These are phyloP conservation scores for Kickxella alabastrina DNA, from an alignment of 192 early-diverging fungal species.

Conservation along the genomic window DNA sequence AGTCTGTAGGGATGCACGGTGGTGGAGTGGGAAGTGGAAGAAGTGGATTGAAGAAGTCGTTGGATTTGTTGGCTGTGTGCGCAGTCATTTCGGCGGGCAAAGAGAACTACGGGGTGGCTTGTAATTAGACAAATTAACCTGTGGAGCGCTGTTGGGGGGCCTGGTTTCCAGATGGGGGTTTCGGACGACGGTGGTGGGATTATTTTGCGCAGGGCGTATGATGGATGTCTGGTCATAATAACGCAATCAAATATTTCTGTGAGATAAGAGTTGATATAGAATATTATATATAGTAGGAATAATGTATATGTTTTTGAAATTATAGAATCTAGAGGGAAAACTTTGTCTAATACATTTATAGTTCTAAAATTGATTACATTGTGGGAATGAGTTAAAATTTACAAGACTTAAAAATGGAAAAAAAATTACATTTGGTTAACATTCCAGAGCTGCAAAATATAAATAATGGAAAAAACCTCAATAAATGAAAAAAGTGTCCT, in stretches of 20 bases:
- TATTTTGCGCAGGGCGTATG: conserved; percentile 31
- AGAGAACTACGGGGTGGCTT: conserved; percentile 32
- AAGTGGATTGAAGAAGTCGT: no score
- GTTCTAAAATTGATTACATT: neutral
- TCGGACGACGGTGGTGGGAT: conserved; percentile 13
- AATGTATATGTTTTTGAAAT: neutral
- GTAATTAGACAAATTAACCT: conserved; percentile 26
- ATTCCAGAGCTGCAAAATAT: no score
- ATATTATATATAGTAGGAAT: neutral
- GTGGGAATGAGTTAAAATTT: no score
- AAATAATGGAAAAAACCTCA: no score
- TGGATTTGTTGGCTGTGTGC: conserved; percentile 12
- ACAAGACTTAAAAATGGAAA: no score
- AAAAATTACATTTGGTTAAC: no score
- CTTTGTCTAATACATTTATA: neutral
- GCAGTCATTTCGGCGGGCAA: conserved; percentile 24
- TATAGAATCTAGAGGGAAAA: neutral
- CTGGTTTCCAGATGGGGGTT: conserved; percentile 25
- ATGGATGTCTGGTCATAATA: conserved; percentile 22
- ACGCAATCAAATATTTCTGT: no score
- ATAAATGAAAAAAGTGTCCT: neutral
- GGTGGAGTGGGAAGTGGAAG: no score
- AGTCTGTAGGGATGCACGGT: conserved; percentile 11
- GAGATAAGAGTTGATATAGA: neutral
- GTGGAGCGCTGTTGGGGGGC: conserved; percentile 30